Conservation (phyloP, 2,329 filamentous ascomycete genomes). For the Alternaria longipes region DNA sequence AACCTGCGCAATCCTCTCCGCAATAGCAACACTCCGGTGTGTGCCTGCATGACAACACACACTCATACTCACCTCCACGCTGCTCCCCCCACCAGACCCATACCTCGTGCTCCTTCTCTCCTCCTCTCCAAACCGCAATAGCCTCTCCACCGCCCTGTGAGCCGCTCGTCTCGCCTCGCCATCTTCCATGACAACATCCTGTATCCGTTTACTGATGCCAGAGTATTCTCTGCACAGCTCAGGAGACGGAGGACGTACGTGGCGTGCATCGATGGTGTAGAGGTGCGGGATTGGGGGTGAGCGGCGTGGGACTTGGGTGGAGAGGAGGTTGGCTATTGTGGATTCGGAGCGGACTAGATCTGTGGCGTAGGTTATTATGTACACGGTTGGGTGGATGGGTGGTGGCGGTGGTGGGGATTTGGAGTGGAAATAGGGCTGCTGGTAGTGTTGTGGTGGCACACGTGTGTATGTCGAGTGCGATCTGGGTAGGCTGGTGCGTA, state of each 20-base stretch:
- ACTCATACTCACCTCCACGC: conserved; percentile 21
- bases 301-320: conserved; percentile 23
- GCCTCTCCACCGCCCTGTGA: conserved; percentile 15
- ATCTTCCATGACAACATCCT: conserved; percentile 34
- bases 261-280: conserved; percentile 36
- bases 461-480: not conserved
- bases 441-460: not conserved
- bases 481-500: not conserved
- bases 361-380: conserved; percentile 36
- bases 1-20: conserved; percentile 37
- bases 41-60: conserved; percentile 41
- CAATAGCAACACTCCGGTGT: conserved; percentile 45
- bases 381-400: conserved; percentile 28
- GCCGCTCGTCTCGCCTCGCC: conserved; percentile 25
- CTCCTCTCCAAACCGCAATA: conserved; percentile 18
- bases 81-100: conserved; percentile 13
- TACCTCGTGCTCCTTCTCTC: not conserved
- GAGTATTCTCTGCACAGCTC: conserved; percentile 33
- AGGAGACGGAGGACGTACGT: conserved; percentile 22
- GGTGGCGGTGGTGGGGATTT: not conserved
- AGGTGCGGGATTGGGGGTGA: conserved; percentile 26
- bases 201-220: conserved; percentile 31
- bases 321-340: conserved; percentile 17
- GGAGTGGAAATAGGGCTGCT: not conserved
- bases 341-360: conserved; percentile 9